phyloP scores from a whole-genome alignment of 805 yeast species.

The Ogataea pilisensis region DNA sequence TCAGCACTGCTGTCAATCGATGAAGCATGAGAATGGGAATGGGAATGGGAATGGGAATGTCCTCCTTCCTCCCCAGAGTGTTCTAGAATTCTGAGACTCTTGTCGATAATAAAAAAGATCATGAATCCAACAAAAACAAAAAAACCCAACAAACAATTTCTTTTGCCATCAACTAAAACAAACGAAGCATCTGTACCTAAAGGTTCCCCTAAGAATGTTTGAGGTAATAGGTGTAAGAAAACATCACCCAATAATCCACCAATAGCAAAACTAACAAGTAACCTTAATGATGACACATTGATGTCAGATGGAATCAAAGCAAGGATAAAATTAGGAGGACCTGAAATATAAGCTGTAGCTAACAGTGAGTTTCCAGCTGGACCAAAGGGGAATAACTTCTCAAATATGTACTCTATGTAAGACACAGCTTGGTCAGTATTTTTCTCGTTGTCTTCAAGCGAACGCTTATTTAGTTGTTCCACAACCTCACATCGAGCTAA shows the following conservation, averaged over 20 bases:
- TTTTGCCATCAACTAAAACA: constrained; percentile 47
- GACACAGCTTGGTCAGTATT: constrained; percentile 13
- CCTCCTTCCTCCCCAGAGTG: constrained; percentile 32
- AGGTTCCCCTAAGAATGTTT: constrained; percentile 53
- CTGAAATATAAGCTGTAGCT: constrained; percentile 61
- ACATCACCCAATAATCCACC: constrained; percentile 78
- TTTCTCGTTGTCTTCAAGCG: constrained; percentile 3
- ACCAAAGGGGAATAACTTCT: constrained; percentile 45
- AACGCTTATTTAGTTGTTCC: constrained; percentile 30
- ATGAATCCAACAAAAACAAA: constrained; percentile 60
- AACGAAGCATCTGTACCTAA: constrained; percentile 39
- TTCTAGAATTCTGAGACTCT: constrained; percentile 47
- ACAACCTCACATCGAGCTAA: constrained; percentile 35
- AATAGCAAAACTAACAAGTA: constrained; percentile 66
- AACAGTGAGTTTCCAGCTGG: constrained; percentile 59
- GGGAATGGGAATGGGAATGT: constrained; percentile 45
- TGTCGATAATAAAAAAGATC: constrained; percentile 59
- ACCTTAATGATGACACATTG: constrained; percentile 44
- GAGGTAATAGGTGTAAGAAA: constrained; percentile 68
- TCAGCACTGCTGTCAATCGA: too few relatives aligned
- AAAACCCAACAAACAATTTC: constrained; percentile 46
- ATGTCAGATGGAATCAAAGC: constrained; percentile 55
- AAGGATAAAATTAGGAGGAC: constrained; percentile 57
- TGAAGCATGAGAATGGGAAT: constrained; percentile 16
- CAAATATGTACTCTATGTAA: constrained; percentile 37